Conservation (phyloP, 305 asterid species). For the Fraxinus latifolia region DNA sequence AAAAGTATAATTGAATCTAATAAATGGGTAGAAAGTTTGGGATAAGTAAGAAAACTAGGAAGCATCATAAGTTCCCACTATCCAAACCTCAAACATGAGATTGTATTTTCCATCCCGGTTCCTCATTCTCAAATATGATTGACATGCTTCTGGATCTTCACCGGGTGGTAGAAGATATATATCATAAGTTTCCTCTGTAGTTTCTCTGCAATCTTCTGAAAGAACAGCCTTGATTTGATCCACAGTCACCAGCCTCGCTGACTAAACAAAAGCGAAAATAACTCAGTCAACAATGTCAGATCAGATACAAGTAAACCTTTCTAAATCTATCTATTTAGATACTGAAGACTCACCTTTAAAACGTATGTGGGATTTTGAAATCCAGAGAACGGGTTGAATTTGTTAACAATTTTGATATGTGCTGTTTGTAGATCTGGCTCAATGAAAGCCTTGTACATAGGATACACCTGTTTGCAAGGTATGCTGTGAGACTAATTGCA, state of each 20-base stretch:
- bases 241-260: slow-evolving; percentile 58
- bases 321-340: slow-evolving; percentile 21
- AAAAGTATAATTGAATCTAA: background rate
- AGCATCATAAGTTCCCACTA: slow-evolving; percentile 8
- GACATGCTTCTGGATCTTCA: slow-evolving; percentile 99
- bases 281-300: slow-evolving; percentile 22
- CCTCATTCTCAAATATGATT: slow-evolving; percentile 98
- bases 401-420: slow-evolving; percentile 85
- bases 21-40: background rate
- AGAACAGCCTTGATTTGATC: slow-evolving; percentile 80
- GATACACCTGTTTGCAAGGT: slow-evolving; percentile 70
- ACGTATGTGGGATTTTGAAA: slow-evolving; percentile 92
- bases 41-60: slow-evolving; percentile 15
- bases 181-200: slow-evolving; percentile 88
- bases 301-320: background rate
- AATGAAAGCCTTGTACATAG: slow-evolving; percentile 97
- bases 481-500: slow-evolving; percentile 17
- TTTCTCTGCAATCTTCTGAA: slow-evolving; percentile 55
- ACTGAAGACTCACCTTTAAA: slow-evolving; percentile 56
- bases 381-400: slow-evolving; percentile 97
- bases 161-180: slow-evolving; percentile 98
- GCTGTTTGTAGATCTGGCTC: slow-evolving; percentile 96
- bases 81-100: slow-evolving; percentile 96
- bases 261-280: slow-evolving; percentile 39
- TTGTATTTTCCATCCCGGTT: slow-evolving; percentile 91